Conservation (phyloP, 2,329 filamentous ascomycete species). For the Mariannaea elegans region DNA sequence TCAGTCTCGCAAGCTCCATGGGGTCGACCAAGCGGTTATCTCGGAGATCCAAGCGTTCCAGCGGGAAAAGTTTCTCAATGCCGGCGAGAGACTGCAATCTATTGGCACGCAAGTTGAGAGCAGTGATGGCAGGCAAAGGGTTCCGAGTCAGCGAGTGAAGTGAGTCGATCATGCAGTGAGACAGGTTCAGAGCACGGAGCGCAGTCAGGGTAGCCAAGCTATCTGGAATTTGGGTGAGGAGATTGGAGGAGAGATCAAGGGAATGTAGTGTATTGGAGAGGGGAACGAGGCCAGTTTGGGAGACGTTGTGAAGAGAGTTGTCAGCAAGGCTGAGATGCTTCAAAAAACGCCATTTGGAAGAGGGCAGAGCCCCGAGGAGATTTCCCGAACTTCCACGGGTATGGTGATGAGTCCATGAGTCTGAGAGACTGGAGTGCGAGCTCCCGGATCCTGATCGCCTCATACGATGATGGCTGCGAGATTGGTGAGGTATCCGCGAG, state of each 20-base stretch:
- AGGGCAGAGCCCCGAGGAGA: constrained; percentile 77
- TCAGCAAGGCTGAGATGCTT: constrained; percentile 91
- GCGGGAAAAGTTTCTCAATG: constrained; percentile 84
- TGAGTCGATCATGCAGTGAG: constrained; percentile 97
- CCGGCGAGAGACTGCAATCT: constrained; percentile 87
- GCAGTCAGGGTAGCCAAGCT: constrained; percentile 86
- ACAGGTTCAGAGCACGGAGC: constrained; percentile 91
- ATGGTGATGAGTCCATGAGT: constrained; percentile 65
- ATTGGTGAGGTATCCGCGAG: constrained; percentile 76
- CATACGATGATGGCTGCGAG: constrained; percentile 76
- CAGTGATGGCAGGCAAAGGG: constrained; percentile 91
- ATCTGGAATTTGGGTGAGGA: constrained; percentile 94
- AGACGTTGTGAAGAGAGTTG: constrained; percentile 85
- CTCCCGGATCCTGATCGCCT: constrained; percentile 90
- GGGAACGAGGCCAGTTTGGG: constrained; percentile 78
- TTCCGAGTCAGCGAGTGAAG: constrained; percentile 86
- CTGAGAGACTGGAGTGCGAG: constrained; percentile 81
- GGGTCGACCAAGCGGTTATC: constrained; percentile 94
- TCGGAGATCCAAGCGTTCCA: constrained; percentile 89
- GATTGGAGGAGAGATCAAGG: constrained; percentile 89
- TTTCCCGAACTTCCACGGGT: constrained; percentile 81
- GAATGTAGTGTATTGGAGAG: constrained; percentile 90
- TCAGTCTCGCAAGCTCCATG: constrained; percentile 87
- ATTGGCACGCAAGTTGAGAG: constrained; percentile 90
- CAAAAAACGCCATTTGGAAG: constrained; percentile 94